Base-by-base conservation (phyloP, 75 land plant species). In the Picea glauca region DNA sequence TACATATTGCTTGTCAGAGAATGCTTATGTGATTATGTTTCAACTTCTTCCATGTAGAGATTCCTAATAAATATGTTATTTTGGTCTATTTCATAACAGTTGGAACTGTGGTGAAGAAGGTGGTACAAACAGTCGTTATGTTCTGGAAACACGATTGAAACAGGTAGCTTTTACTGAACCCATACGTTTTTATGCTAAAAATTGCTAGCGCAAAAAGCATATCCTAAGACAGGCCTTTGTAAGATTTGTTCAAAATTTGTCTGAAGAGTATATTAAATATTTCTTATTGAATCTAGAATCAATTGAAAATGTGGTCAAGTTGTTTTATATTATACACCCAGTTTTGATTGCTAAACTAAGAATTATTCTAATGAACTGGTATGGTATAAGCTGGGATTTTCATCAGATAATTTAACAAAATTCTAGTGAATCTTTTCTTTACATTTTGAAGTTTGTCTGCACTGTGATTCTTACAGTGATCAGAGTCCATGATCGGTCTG, bases 81-180 rank as follows among this genome's bases (percentile, higher is more conserved):
- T 56, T 57, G 76, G 32, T 43, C 46, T 70, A 46, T 70, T 58
- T 75, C 76, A 66, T 76, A 66, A 57, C 83, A 96, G 99, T 79
- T 96, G 99, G 99, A 96, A 96, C 38, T 96, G 98, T 82, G 99
- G 99, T 38, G 89, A 87, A 81, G 99, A 96, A 85, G 99, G 99
- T 18, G 85, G 89, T 5, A 88, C 93, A 35, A 83, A 62, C 38
- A 88, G 86, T 58, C 79, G 32, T 43, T 31, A 5, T 76, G 91
- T 96, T 46, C 88, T 96, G 58, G 98, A 94, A 78, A 92, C 79
- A 72, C 86, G 99, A 18, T 85, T 96, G 58, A 94, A 87, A 82
- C 88, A 87, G 88, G 88, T 87, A 6, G 15, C n/a, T 75, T 75
- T 57, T 38, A 9, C 11, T 50, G 56, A 50, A 70, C 54, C 43